Evolutionary conservation across 1,139 yeast genomes (phyloP).

Genomic region (Hanseniaspora uvarum): DNA sequence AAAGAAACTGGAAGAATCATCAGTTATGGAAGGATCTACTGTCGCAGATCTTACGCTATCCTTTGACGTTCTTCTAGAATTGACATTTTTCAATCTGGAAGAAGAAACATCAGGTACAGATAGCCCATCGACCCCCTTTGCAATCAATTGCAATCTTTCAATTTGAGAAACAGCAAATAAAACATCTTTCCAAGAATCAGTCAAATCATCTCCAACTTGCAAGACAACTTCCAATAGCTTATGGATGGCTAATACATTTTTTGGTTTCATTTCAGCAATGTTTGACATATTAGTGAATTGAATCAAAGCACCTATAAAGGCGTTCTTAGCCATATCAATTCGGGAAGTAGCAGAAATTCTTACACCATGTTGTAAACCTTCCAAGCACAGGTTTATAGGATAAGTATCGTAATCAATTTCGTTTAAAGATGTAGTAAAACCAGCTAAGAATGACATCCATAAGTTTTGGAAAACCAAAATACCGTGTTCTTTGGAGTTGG

Average conservation of each 20-base stretch:
- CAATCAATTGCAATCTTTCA: slow-evolving; percentile 77
- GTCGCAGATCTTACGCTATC: slow-evolving; percentile 41
- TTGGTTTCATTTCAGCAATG: slow-evolving; percentile 64
- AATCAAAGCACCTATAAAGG: slow-evolving; percentile 81
- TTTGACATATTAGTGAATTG: slow-evolving; percentile 77
- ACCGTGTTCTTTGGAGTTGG: slow-evolving; percentile 82
- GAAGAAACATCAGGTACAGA: slow-evolving; percentile 75
- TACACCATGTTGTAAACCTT: slow-evolving; percentile 74
- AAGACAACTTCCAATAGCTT: slow-evolving; percentile 68
- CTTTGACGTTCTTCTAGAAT: slow-evolving; percentile 41
- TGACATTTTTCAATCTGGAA: slow-evolving; percentile 40
- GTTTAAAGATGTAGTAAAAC: slow-evolving; percentile 84
- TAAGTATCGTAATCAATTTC: slow-evolving; percentile 68
- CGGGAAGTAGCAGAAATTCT: slow-evolving; percentile 79
- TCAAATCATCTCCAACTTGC: slow-evolving; percentile 62
- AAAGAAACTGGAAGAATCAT: slow-evolving; percentile 20
- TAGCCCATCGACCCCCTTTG: slow-evolving; percentile 79
- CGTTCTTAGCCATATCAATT: slow-evolving; percentile 71
- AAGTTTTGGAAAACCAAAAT: slow-evolving; percentile 84
- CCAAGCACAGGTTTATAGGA: slow-evolving; percentile 61
- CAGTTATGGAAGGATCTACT: slow-evolving; percentile 28
- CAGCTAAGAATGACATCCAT: slow-evolving; percentile 97
- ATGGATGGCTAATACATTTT: slow-evolving; percentile 72
- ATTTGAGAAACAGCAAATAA: slow-evolving; percentile 77
- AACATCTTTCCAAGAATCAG: slow-evolving; percentile 73